Evolutionary conservation across 352 stramenopile species (phyloP).

Genomic region (Globisporangium lucens): DNA sequence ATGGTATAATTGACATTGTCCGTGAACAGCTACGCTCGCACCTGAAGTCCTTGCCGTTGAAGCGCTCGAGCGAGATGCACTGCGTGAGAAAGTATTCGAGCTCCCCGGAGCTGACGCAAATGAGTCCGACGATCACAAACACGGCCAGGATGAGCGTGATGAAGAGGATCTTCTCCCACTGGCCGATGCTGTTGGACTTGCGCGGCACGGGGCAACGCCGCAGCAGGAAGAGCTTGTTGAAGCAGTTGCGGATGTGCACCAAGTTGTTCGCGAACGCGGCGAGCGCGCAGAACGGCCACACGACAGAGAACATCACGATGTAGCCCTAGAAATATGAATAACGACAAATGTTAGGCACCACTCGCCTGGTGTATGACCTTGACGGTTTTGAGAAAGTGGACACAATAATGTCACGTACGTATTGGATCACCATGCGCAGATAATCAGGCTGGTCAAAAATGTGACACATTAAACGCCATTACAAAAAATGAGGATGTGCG

Average conservation of each 20-base stretch:
- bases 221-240: slow-evolving; percentile 77
- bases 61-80: slow-evolving; percentile 66
- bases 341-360: too few relatives aligned
- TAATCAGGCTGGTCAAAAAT: slow-evolving; percentile 57
- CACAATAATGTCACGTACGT: slow-evolving; percentile 32
- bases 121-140: slow-evolving; percentile 80
- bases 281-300: slow-evolving; percentile 84
- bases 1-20: background rate
- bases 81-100: slow-evolving; percentile 81
- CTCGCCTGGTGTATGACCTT: too few relatives aligned
- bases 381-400: too few relatives aligned
- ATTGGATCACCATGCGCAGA: slow-evolving; percentile 87
- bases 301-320: slow-evolving; percentile 87
- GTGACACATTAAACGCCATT: background rate
- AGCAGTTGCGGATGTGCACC: slow-evolving; percentile 82
- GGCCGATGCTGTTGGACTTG: slow-evolving; percentile 82
- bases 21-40: slow-evolving; percentile 17
- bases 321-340: slow-evolving; percentile 38
- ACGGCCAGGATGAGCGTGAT: slow-evolving; percentile 80
- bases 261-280: slow-evolving; percentile 77
- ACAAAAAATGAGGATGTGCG: background rate
- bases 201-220: slow-evolving; percentile 66
- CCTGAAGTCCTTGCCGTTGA: slow-evolving; percentile 83
- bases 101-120: slow-evolving; percentile 81
- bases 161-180: slow-evolving; percentile 87